phyloP scores from a whole-genome alignment of 257 asterid species.

The Nicotiana knightiana region DNA sequence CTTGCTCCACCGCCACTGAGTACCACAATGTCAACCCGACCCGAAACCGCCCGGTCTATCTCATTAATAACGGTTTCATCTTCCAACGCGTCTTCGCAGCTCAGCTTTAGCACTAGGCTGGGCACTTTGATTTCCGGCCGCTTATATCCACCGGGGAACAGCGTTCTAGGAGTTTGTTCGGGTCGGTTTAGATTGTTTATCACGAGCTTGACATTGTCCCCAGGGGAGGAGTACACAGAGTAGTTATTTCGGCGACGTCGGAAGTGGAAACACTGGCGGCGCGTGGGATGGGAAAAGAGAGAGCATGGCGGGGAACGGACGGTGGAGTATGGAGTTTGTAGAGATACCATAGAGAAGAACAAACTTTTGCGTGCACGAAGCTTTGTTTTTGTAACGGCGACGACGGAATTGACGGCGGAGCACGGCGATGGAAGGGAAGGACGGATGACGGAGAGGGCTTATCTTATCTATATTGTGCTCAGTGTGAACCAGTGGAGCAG shows the following conservation, averaged over 20 bases:
- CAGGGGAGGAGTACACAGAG: constrained; percentile 18
- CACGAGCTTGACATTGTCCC: background rate
- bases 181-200: constrained; percentile 37
- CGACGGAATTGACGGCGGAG: background rate
- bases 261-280: constrained; percentile 16
- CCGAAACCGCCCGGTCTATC: constrained; percentile 57
- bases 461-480: background rate
- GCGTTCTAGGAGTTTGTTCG: constrained; percentile 45
- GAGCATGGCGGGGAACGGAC: constrained; percentile 1
- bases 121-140: constrained; percentile 91
- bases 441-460: background rate
- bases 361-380: background rate
- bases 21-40: constrained; percentile 69
- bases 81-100: constrained; percentile 45
- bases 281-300: background rate
- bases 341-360: constrained; percentile 9
- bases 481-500: background rate
- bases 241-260: constrained; percentile 5
- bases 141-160: constrained; percentile 90
- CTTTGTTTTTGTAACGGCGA: background rate
- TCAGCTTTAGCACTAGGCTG: constrained; percentile 49
- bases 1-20: constrained; percentile 62
- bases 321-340: background rate
- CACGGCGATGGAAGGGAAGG: background rate
- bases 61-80: constrained; percentile 41